Conservation (phyloP, 2,329 filamentous ascomycete species). For the Aspergillus chevalieri region DNA sequence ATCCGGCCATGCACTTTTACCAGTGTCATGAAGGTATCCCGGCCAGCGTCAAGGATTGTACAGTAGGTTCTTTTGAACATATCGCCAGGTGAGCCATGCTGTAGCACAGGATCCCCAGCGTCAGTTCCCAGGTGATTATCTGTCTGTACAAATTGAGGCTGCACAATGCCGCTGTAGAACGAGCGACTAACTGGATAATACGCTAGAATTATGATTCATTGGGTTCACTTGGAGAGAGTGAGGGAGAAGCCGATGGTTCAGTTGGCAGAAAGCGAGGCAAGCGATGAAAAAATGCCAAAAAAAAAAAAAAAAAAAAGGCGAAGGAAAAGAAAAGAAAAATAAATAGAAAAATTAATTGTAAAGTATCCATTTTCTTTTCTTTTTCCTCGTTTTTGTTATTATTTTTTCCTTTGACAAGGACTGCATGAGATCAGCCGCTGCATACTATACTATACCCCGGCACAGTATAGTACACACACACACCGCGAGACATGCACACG, state of each 20-base stretch:
- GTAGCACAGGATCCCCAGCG: constrained; percentile 22
- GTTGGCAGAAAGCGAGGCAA: not conserved
- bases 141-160: constrained; percentile 24
- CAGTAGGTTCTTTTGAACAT: constrained; percentile 5
- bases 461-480: not conserved
- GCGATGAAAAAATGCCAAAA: constrained; percentile 3
- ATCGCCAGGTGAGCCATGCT: constrained; percentile 12
- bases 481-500: constrained; percentile 2
- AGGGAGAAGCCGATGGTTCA: not conserved
- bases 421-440: constrained; percentile 18
- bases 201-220: not conserved
- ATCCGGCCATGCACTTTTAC: constrained; percentile 20
- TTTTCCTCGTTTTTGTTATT: constrained; percentile 1
- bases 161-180: constrained; percentile 23
- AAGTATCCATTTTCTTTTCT: not conserved
- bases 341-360: not conserved
- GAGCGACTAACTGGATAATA: constrained; percentile 5
- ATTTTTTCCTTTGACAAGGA: constrained; percentile 15
- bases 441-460: constrained; percentile 7
- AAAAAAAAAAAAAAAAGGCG: not conserved
- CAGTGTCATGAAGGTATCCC: constrained; percentile 4
- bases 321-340: not conserved
- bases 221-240: not conserved
- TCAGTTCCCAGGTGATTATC: constrained; percentile 19
- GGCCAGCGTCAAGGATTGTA: constrained; percentile 11